Percentiles rank a stretch among this genome's conserved stretches.
phyloP scores from a whole-genome alignment of 139 green algal genomes.

The Eudorina sp. region DNA sequence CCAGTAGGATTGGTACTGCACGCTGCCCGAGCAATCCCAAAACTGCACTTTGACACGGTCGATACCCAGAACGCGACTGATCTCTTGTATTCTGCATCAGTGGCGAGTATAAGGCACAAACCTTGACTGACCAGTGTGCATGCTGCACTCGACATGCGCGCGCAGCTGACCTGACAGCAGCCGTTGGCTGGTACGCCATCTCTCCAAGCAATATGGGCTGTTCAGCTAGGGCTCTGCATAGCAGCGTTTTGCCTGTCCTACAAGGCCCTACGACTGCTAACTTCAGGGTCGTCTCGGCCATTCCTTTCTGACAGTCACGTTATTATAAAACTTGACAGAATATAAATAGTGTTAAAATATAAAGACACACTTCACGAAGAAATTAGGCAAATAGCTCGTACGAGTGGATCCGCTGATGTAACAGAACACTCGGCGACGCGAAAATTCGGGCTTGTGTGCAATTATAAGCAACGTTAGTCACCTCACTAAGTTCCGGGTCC shows the following conservation, averaged over 20 bases:
- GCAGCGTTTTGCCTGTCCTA: conserved; percentile 65
- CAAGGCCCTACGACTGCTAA: conserved; percentile 66
- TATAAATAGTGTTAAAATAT: too few relatives aligned
- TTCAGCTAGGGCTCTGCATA: conserved; percentile 66
- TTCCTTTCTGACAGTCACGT: conserved; percentile 11
- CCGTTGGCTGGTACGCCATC: conserved; percentile 62
- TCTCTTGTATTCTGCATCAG: conserved; percentile 68
- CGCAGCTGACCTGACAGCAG: conserved; percentile 60
- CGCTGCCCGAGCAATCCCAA: conserved; percentile 70
- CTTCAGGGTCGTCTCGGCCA: conserved; percentile 61
- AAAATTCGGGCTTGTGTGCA: too few relatives aligned
- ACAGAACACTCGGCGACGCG: too few relatives aligned
- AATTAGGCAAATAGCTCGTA: too few relatives aligned
- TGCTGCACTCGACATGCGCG: conserved; percentile 17
- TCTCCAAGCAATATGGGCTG: conserved; percentile 61
- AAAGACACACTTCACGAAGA: too few relatives aligned
- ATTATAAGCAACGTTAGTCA: too few relatives aligned
- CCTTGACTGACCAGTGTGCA: neutral
- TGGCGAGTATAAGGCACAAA: neutral
- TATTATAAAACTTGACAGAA: too few relatives aligned
- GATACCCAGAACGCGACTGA: conserved; percentile 56
- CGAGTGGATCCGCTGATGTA: too few relatives aligned
- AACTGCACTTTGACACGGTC: conserved; percentile 71
- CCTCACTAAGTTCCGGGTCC: too few relatives aligned
- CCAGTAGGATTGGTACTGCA: conserved; percentile 68